These are phyloP conservation scores for Aspergillus aculeatinus DNA, from an alignment of 2,329 filamentous ascomycete species.

Conservation along the genomic window DNA sequence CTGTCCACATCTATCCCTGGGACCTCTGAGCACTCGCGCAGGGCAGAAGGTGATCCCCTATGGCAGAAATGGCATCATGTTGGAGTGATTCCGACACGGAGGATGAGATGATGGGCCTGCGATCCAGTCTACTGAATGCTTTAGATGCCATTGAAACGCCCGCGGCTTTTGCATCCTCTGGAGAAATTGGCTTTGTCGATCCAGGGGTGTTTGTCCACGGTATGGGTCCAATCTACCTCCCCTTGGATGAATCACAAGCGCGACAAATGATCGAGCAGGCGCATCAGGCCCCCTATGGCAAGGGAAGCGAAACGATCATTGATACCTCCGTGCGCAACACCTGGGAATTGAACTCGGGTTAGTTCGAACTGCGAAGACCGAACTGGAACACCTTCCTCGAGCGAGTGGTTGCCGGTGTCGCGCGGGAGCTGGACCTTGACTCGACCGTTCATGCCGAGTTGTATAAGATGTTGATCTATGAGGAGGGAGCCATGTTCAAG, in stretches of 20 bases:
- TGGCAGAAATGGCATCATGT: too few species aligned
- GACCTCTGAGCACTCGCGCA: too few species aligned
- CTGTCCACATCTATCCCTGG: too few species aligned
- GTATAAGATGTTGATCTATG: conserved; percentile 14
- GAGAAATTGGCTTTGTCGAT: background rate
- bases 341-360: conserved; percentile 11
- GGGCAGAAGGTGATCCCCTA: too few species aligned
- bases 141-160: too few species aligned
- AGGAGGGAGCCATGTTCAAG: conserved; percentile 10
- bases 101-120: too few species aligned
- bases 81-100: too few species aligned
- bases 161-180: too few species aligned
- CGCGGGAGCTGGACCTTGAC: conserved; percentile 5
- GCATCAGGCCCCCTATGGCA: conserved; percentile 10
- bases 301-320: conserved; percentile 13
- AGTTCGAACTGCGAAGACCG: conserved; percentile 7
- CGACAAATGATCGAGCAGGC: conserved; percentile 1
- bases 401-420: background rate
- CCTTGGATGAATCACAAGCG: background rate
- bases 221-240: conserved; percentile 8
- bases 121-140: too few species aligned
- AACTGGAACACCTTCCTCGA: conserved; percentile 2
- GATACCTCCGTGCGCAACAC: conserved; percentile 15
- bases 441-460: conserved; percentile 7
- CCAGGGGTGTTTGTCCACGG: conserved; percentile 9